A percentile compares a stretch with the other conserved stretches of the same genome.
These are phyloP conservation scores for Pleurozium schreberi DNA, from an alignment of 225 moss, liverwort and hornwort species.

Conservation along the genomic window DNA sequence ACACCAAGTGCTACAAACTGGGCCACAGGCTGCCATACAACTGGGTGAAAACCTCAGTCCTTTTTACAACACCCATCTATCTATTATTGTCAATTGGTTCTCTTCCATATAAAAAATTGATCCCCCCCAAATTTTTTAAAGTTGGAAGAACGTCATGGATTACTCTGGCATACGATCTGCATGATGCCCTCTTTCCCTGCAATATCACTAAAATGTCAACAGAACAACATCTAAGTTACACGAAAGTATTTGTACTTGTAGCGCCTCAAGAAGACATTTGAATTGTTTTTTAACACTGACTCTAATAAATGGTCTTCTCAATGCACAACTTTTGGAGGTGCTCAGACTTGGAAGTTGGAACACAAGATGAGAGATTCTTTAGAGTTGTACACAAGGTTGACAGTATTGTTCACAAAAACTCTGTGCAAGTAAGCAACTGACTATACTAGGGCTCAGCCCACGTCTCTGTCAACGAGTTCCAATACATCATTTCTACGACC, in stretches of 20 bases:
- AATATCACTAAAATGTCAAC: not conserved
- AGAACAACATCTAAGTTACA: too few relatives aligned
- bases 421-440: not conserved
- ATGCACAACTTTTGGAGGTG: not conserved
- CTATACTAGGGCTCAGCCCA: not conserved
- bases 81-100: not conserved
- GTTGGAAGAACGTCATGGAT: not conserved
- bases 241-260: not conserved
- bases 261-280: too few relatives aligned
- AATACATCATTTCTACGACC: not conserved
- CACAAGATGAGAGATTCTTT: not conserved
- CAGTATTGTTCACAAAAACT: not conserved
- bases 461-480: not conserved
- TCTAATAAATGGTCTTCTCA: not conserved
- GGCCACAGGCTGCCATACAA: not conserved
- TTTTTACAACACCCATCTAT: not conserved
- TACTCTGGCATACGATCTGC: not conserved
- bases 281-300: too few relatives aligned
- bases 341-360: not conserved
- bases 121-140: not conserved
- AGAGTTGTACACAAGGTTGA: not conserved
- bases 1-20: not conserved
- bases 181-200: not conserved
- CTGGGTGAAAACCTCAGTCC: not conserved
- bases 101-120: not conserved